Evolutionary conservation across 768 basidiomycete species (phyloP), one percentile per base, ranked within the genome.

Genomic region (Russula sp.): DNA sequence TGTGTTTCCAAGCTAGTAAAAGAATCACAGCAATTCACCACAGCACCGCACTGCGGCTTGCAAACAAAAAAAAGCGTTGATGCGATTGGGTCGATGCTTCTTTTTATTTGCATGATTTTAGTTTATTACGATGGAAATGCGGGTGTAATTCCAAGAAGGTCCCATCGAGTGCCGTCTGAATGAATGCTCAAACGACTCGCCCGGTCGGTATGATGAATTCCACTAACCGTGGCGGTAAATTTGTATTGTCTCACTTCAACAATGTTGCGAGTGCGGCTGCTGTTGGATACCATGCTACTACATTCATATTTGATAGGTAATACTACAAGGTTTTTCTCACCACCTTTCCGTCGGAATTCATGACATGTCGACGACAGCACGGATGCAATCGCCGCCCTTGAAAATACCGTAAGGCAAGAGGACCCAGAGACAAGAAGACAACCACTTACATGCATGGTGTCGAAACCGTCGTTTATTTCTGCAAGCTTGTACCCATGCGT

Each of bases 371-470:
- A 98, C 90, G 11, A 99, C 90, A 69, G 94, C 95, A 67, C 96
- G 90, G 72, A 99, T 97, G 75, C 94, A 97, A 55, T 90, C 82
- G 18, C 94, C 94, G 52, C 75, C 78, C 89, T 94, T 55, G 0
- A 69, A 22, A 72, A 59, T 24, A 57, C 44, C 2, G 64, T 57
- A 11, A 36, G 55, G 42, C 42, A 61, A n/a, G n/a, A n/a, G 28
- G 65, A 63, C 61, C 10, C 24, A 6, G 32, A 34, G 28, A 20
- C 32, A 54, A 13, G 26, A 42, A 6, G 13, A 50, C 2, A 16
- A 34, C 24, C 56, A 83, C 94, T 76, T 77, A 94, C 92, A 78
- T 98, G 94, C 95, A 99, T 98, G 73, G 96, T 92, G 62, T 89
- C 80, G 81, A 99, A 98, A 26, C 92, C 93, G 55, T 86, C 80